Evolutionary conservation across 352 stramenopile species (phyloP).

Genomic region (Phytopythium helicoides): DNA sequence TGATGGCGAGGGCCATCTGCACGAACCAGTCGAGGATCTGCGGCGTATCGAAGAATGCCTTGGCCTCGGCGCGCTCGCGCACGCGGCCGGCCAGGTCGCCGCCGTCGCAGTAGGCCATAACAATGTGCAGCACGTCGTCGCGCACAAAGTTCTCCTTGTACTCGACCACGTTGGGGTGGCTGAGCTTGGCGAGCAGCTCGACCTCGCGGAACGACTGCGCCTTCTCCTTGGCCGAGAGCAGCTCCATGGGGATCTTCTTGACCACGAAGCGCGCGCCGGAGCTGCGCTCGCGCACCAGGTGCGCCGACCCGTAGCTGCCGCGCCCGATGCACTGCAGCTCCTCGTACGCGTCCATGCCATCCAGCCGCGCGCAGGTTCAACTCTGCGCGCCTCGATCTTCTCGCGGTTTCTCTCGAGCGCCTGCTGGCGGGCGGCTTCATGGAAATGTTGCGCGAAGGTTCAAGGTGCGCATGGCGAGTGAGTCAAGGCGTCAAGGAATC

Average conservation of each 20-base stretch:
- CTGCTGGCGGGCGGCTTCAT: not conserved
- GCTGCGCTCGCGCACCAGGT: slow-evolving; percentile 50
- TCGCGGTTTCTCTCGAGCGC: not conserved
- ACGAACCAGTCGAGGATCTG: slow-evolving; percentile 90
- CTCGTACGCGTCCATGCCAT: slow-evolving; percentile 73
- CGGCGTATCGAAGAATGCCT: slow-evolving; percentile 46
- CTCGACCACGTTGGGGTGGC: slow-evolving; percentile 94
- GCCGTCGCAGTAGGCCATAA: slow-evolving; percentile 96
- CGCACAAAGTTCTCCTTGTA: slow-evolving; percentile 92
- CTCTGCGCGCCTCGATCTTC: not conserved
- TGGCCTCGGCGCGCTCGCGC: slow-evolving; percentile 22
- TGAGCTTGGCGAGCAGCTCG: slow-evolving; percentile 88
- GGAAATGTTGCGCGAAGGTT: slow-evolving; percentile 7
- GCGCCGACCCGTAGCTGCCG: slow-evolving; percentile 72
- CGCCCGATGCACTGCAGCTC: slow-evolving; percentile 75
- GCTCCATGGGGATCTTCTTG: slow-evolving; percentile 87
- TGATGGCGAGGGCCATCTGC: slow-evolving; percentile 93
- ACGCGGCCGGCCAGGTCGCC: slow-evolving; percentile 76
- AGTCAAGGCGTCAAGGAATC: too few species aligned
- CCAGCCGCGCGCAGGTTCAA: not conserved
- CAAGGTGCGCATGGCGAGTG: not conserved
- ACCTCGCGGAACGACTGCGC: slow-evolving; percentile 83
- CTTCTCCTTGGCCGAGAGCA: slow-evolving; percentile 75
- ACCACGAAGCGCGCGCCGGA: slow-evolving; percentile 48
- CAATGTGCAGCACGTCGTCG: slow-evolving; percentile 88